Conservation (phyloP, 1,284 basidiomycete species). For the Leccinum insolens region DNA sequence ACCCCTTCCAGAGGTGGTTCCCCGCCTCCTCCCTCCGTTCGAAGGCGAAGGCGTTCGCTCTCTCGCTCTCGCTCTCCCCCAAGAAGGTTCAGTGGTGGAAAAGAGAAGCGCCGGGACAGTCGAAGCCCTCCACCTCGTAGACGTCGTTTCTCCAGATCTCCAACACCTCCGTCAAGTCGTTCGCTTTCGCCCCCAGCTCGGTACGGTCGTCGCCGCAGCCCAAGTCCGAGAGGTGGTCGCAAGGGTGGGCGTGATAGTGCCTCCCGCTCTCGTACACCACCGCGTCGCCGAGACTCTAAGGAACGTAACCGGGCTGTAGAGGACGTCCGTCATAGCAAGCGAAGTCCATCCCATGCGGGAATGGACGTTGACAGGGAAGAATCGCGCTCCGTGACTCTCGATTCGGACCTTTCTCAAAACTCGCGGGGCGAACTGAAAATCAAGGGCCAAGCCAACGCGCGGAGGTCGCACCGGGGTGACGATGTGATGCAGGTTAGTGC, state of each 20-base stretch:
- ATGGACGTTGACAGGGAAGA: slow-evolving; percentile 50
- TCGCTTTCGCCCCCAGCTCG: slow-evolving; percentile 42
- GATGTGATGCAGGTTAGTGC: slow-evolving; percentile 35
- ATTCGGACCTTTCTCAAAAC: slow-evolving; percentile 38
- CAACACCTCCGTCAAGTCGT: slow-evolving; percentile 41
- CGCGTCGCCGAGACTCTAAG: slow-evolving; percentile 33
- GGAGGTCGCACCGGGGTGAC: slow-evolving; percentile 52
- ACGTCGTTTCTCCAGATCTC: slow-evolving; percentile 49
- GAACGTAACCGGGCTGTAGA: slow-evolving; percentile 25
- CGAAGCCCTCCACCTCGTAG: slow-evolving; percentile 62
- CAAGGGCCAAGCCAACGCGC: slow-evolving; percentile 62
- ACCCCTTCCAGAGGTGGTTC: slow-evolving; percentile 31
- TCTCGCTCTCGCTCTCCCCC: slow-evolving; percentile 46
- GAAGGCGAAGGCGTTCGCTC: slow-evolving; percentile 43
- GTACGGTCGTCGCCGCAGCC: slow-evolving; percentile 37
- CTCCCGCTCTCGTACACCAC: slow-evolving; percentile 29
- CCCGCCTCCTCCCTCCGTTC: slow-evolving; percentile 43
- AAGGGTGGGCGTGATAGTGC: slow-evolving; percentile 31
- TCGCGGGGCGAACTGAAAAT: slow-evolving; percentile 62
- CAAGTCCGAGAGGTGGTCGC: slow-evolving; percentile 38
- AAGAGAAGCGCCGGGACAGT: slow-evolving; percentile 47
- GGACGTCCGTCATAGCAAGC: slow-evolving; percentile 29
- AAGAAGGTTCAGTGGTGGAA: slow-evolving; percentile 42
- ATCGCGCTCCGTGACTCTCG: slow-evolving; percentile 26
- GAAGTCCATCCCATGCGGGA: slow-evolving; percentile 26